A percentile compares a stretch with the other conserved stretches of the same genome.
These are phyloP conservation scores for Sclerotinia subarctica DNA, from an alignment of 2,329 filamentous ascomycete species.

Conservation along the genomic window DNA sequence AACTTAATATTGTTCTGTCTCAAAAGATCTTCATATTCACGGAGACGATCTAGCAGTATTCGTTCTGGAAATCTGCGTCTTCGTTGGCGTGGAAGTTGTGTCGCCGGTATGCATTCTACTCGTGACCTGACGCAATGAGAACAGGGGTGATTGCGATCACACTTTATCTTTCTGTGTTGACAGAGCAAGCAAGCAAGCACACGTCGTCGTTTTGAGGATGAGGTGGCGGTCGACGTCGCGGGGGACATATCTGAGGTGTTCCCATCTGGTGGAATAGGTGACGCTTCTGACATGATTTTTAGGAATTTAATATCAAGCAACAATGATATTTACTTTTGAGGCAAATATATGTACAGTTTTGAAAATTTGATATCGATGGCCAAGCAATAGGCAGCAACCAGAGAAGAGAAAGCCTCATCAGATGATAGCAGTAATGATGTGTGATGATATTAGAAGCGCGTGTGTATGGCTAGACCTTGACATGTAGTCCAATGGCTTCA, in stretches of 20 bases:
- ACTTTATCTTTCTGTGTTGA: conserved; percentile 73
- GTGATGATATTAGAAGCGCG: neutral
- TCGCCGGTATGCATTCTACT: conserved; percentile 58
- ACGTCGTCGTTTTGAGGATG: conserved; percentile 26
- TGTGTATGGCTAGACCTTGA: neutral
- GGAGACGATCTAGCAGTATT: conserved; percentile 35
- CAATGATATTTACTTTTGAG: neutral
- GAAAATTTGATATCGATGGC: neutral
- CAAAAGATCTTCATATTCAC: conserved; percentile 36
- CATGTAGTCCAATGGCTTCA: neutral
- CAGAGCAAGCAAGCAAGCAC: conserved; percentile 63
- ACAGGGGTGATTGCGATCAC: conserved; percentile 70
- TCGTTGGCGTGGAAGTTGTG: conserved; percentile 60
- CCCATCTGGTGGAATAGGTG: neutral
- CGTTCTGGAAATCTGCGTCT: conserved; percentile 42
- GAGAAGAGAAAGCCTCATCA: neutral
- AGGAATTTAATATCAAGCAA: neutral
- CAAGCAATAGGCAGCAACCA: neutral
- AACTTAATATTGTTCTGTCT: conserved; percentile 34
- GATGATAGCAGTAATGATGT: neutral
- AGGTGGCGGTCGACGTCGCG: neutral
- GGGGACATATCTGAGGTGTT: neutral
- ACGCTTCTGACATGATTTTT: neutral
- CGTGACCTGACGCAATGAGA: conserved; percentile 63
- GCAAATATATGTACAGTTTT: neutral